These are phyloP conservation scores for Leptographium flavum DNA, from an alignment of 2,329 filamentous ascomycete genomes.

Conservation along the genomic window DNA sequence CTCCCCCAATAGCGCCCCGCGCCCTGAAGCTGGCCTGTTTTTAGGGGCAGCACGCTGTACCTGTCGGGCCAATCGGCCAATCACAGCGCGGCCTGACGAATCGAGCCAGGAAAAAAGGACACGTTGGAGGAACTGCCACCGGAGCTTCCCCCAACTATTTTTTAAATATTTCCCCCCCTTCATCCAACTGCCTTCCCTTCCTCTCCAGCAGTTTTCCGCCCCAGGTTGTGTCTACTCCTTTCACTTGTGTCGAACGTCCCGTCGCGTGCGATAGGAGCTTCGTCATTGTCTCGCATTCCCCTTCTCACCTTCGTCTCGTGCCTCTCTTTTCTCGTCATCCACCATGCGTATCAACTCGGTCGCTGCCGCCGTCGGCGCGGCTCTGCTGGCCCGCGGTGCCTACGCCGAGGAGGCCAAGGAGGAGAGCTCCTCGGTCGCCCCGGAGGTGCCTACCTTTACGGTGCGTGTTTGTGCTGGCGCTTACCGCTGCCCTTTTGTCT, in stretches of 20 bases:
- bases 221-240: no score
- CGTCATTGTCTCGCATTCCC: not conserved
- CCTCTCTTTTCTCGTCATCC: not conserved
- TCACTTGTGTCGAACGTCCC: not conserved
- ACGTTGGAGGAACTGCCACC: conserved; percentile 11
- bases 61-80: conserved; percentile 1
- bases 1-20: conserved; percentile 8
- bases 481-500: not conserved
- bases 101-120: conserved; percentile 12
- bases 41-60: not conserved
- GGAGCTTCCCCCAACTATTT: conserved; percentile 5
- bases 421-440: conserved; percentile 29
- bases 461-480: conserved; percentile 39
- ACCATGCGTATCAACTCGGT: conserved; percentile 76
- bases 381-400: conserved; percentile 56
- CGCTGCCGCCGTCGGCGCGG: conserved; percentile 61
- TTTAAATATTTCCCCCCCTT: conserved; percentile 4
- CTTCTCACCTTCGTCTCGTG: not conserved
- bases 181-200: not conserved
- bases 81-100: conserved; percentile 3
- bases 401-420: conserved; percentile 50
- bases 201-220: no score
- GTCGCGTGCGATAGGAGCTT: not conserved
- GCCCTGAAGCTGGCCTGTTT: not conserved
- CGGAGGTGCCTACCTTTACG: conserved; percentile 67